phyloP scores from a whole-genome alignment of 805 yeast genomes.

The Suhomyces vadensis region DNA sequence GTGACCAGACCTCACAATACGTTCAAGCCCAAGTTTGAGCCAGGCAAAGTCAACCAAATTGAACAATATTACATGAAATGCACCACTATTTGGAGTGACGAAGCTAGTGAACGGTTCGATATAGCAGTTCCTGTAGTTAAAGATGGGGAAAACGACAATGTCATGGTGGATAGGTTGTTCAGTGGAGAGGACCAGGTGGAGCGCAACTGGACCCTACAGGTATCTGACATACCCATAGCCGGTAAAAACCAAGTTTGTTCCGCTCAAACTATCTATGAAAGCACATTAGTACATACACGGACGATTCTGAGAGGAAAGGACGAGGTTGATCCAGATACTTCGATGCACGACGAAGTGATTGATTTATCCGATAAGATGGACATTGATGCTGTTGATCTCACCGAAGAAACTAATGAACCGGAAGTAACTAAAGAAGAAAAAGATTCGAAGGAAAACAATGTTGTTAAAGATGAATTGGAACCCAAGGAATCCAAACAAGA shows the following conservation, averaged over 20 bases:
- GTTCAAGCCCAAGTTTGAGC: slow-evolving; percentile 53
- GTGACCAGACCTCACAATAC: slow-evolving; percentile 51
- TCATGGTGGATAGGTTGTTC: slow-evolving; percentile 34
- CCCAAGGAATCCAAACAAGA: slow-evolving; percentile 1
- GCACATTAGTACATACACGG: slow-evolving; percentile 53
- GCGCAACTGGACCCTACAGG: slow-evolving; percentile 60
- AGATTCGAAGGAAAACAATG: neutral
- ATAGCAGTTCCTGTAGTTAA: slow-evolving; percentile 27
- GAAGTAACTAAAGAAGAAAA: slow-evolving; percentile 2
- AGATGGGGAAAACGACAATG: slow-evolving; percentile 16
- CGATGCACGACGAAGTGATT: slow-evolving; percentile 1
- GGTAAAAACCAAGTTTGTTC: slow-evolving; percentile 65
- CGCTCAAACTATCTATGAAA: slow-evolving; percentile 63
- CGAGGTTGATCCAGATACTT: neutral
- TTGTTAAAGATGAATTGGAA: no score
- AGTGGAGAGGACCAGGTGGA: slow-evolving; percentile 18
- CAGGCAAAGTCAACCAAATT: slow-evolving; percentile 58
- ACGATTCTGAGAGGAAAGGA: slow-evolving; percentile 24
- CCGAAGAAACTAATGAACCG: slow-evolving; percentile 4
- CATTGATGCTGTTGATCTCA: neutral
- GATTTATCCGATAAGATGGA: neutral
- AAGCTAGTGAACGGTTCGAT: slow-evolving; percentile 21
- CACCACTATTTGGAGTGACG: slow-evolving; percentile 48
- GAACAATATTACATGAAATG: slow-evolving; percentile 56
- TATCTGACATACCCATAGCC: slow-evolving; percentile 74